Evolutionary conservation across 495 filamentous ascomycete genomes (phyloP).

Genomic region (Podospora conica): DNA sequence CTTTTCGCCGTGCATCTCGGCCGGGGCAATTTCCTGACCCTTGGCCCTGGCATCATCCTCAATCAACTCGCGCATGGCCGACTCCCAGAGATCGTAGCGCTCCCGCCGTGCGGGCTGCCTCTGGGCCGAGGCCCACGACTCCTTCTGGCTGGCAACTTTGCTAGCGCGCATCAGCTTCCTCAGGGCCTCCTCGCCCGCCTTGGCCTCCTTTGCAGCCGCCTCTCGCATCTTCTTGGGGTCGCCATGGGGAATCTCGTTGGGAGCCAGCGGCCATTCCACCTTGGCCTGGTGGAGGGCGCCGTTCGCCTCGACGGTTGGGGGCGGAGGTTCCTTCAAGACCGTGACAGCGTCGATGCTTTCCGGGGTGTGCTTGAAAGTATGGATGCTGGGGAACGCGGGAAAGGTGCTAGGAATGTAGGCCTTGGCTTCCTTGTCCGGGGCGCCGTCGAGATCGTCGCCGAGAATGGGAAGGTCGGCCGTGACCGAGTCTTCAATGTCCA

Average conservation of each 20-base stretch:
- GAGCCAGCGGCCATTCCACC: constrained; percentile 22
- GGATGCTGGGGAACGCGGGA: constrained; percentile 39
- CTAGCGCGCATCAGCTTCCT: constrained; percentile 39
- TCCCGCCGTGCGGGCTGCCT: constrained; percentile 28
- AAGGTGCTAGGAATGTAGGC: constrained; percentile 39
- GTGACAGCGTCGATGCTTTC: constrained; percentile 26
- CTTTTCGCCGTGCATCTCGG: constrained; percentile 38
- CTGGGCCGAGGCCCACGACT: constrained; percentile 36
- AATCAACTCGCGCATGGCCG: constrained; percentile 36
- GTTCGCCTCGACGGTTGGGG: constrained; percentile 6
- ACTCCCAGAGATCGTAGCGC: constrained; percentile 39
- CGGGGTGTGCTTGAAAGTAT: constrained; percentile 43
- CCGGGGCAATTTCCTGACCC: constrained; percentile 62
- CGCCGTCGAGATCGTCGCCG: constrained; percentile 37
- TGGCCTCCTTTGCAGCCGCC: constrained; percentile 39
- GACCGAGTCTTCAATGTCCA: constrained; percentile 26
- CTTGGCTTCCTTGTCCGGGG: constrained; percentile 36
- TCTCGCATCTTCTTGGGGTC: constrained; percentile 37
- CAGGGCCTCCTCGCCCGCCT: constrained; percentile 42
- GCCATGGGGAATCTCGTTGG: constrained; percentile 28
- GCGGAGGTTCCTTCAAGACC: constrained; percentile 18
- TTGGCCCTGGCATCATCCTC: constrained; percentile 49
- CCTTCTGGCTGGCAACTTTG: constrained; percentile 45
- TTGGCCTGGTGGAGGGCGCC: constrained; percentile 7
- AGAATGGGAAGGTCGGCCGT: constrained; percentile 33